Evolutionary conservation across 2,329 filamentous ascomycete species (phyloP).

Genomic region (Pseudonectria foliicola): DNA sequence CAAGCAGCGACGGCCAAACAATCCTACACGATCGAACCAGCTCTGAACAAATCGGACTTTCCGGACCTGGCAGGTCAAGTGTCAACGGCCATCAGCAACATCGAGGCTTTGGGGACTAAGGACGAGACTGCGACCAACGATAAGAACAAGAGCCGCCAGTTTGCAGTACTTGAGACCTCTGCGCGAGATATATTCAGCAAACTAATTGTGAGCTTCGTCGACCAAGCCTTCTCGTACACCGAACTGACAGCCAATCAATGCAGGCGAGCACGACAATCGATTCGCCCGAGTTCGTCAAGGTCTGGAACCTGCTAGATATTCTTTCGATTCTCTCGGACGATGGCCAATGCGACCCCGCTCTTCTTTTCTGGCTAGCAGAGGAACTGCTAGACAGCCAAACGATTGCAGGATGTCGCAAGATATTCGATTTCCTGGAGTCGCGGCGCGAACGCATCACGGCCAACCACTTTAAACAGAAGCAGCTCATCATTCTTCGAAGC

Average conservation of each 20-base stretch:
- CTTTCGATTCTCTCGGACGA: constrained; percentile 82
- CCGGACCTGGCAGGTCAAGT: constrained; percentile 41
- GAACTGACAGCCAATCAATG: constrained; percentile 25
- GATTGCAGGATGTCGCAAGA: constrained; percentile 79
- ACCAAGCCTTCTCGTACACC: constrained; percentile 8
- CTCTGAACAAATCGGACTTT: constrained; percentile 64
- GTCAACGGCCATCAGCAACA: constrained; percentile 25
- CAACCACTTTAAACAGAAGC: constrained; percentile 73
- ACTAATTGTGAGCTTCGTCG: constrained; percentile 55
- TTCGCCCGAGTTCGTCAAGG: constrained; percentile 67
- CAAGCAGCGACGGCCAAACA: constrained; percentile 54
- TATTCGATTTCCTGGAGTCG: constrained; percentile 94
- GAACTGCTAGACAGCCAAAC: constrained; percentile 95
- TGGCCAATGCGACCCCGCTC: constrained; percentile 67
- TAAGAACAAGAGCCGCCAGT: constrained; percentile 41
- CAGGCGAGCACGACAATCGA: constrained; percentile 71
- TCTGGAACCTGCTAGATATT: constrained; percentile 93
- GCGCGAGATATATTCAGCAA: constrained; percentile 74
- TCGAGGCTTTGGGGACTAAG: constrained; percentile 20
- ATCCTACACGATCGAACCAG: constrained; percentile 60
- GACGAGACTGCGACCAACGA: constrained; percentile 33
- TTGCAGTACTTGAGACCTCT: constrained; percentile 74
- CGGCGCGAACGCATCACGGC: constrained; percentile 81
- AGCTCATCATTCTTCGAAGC: constrained; percentile 80
- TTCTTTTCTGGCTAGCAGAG: constrained; percentile 87